phyloP scores from a whole-genome alignment of 768 basidiomycete species.

The Lactifluus subvellereus region DNA sequence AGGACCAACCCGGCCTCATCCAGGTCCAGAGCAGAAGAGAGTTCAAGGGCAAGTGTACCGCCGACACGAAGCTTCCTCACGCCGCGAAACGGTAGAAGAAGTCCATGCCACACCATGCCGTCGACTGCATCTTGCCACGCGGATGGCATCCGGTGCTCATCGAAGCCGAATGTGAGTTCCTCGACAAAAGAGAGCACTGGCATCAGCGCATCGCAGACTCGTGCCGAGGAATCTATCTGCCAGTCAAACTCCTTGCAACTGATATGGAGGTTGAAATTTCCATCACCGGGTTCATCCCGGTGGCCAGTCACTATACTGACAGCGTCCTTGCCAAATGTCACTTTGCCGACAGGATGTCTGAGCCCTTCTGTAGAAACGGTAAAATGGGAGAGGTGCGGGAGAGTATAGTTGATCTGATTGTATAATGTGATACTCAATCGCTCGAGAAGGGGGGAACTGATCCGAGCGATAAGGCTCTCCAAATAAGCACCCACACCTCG shows the following conservation, averaged over 20 bases:
- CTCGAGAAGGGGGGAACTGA: background rate
- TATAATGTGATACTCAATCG: background rate
- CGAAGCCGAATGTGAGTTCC: background rate
- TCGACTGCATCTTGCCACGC: background rate
- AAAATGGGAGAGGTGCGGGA: background rate
- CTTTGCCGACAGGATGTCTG: background rate
- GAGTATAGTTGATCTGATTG: background rate
- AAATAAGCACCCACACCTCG: background rate
- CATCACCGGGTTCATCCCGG: background rate
- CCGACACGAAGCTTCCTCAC: background rate
- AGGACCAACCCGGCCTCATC: background rate
- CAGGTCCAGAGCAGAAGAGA: background rate
- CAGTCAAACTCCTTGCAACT: background rate
- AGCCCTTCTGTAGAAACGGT: background rate
- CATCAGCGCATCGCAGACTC: background rate
- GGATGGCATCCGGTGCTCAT: background rate
- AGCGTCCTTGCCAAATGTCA: background rate
- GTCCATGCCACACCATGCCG: background rate
- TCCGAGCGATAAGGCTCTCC: background rate
- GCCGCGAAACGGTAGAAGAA: background rate
- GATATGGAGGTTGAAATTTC: background rate
- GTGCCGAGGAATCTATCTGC: constrained; percentile 1
- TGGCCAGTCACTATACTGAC: background rate
- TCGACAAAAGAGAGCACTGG: background rate
- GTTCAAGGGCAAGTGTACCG: background rate